These are phyloP conservation scores for Fusarium pseudoanthophilum DNA, from an alignment of 2,329 filamentous ascomycete species.

Conservation along the genomic window DNA sequence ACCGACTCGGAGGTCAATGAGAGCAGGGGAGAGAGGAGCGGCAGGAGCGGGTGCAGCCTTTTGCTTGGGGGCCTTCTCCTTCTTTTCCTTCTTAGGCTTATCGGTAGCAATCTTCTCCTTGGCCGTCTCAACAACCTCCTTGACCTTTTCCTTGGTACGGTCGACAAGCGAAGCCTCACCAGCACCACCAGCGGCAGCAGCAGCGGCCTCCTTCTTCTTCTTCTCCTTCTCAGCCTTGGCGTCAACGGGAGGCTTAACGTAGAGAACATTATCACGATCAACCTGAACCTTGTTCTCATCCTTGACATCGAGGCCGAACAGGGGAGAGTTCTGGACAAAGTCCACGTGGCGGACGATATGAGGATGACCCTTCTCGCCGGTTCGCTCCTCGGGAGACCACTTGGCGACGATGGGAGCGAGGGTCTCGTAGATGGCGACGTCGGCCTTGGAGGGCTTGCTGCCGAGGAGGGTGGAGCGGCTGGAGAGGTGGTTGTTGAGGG, in stretches of 20 bases:
- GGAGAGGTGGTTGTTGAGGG: slow-evolving; percentile 87
- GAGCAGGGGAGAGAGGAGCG: slow-evolving; percentile 80
- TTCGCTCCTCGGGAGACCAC: slow-evolving; percentile 88
- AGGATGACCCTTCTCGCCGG: slow-evolving; percentile 87
- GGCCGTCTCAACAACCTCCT: slow-evolving; percentile 65
- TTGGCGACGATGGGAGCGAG: slow-evolving; percentile 79
- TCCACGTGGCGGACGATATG: slow-evolving; percentile 92
- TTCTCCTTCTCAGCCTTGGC: slow-evolving; percentile 98
- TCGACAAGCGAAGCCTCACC: slow-evolving; percentile 64
- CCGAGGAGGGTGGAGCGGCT: slow-evolving; percentile 90
- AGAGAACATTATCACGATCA: slow-evolving; percentile 82
- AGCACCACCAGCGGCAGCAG: slow-evolving; percentile 62
- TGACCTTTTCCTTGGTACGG: slow-evolving; percentile 69
- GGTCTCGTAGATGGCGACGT: slow-evolving; percentile 83
- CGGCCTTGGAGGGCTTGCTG: slow-evolving; percentile 87
- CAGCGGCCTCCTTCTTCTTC: slow-evolving; percentile 86
- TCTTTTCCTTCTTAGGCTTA: slow-evolving; percentile 84
- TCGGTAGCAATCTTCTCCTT: slow-evolving; percentile 51
- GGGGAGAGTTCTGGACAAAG: slow-evolving; percentile 90
- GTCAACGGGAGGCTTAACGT: slow-evolving; percentile 89
- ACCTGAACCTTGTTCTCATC: slow-evolving; percentile 81
- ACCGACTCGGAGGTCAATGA: slow-evolving; percentile 95
- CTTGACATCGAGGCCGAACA: slow-evolving; percentile 76
- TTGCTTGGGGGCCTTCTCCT: slow-evolving; percentile 84
- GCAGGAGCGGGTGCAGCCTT: slow-evolving; percentile 74